Evolutionary conservation across 345 rosid genomes (phyloP), one percentile per base, ranked within the genome.

Genomic region (Linum tenue): DNA sequence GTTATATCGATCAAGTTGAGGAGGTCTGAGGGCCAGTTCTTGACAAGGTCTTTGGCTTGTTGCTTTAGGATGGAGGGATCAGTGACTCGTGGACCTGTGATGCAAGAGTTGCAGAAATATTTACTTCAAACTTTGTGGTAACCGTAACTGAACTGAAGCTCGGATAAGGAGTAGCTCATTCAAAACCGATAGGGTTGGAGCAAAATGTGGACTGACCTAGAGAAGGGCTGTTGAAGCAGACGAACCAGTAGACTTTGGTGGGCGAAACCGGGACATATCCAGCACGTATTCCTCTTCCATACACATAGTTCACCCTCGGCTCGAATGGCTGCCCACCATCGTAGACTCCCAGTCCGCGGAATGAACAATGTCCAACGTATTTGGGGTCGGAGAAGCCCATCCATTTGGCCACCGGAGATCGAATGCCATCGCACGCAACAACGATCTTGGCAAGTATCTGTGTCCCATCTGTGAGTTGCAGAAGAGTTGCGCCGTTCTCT

Each of bases 231-330:
- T 88, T 92, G 84, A 77, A 84, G 86, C 92, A 88, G 79, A 92
- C 79, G 69, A 92, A 92, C 97, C 96, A 92, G 83, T 92, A 90
- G 35, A 82, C 97, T 70, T 83, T 88, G 9, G 90, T 82, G 0
- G 83, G 55, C 35, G 97, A 92, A 55, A 90, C 92, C 5, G 95
- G 97, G 67, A 88, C 85, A 70, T 79, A 88, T 66, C 96, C 97
- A 0, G 97, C 97, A 56, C 97, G 83, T 63, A 88, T 43, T 50
- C 98, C 98, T 67, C 76, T 86, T 40, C 98, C 97, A 7, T 90
- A 90, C 60, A 90, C 71, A 64, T 90, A 86, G 63, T 77, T 90
- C 58, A 90, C 87, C 67, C 71, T 82, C 2, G 77, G 81, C 65
- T 82, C 79, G 77, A 82, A 82, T 62, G 94, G 87, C 64, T 90